Base-by-base conservation (phyloP, 2,329 filamentous ascomycete species). In the Hyphodiscus sp. region DNA sequence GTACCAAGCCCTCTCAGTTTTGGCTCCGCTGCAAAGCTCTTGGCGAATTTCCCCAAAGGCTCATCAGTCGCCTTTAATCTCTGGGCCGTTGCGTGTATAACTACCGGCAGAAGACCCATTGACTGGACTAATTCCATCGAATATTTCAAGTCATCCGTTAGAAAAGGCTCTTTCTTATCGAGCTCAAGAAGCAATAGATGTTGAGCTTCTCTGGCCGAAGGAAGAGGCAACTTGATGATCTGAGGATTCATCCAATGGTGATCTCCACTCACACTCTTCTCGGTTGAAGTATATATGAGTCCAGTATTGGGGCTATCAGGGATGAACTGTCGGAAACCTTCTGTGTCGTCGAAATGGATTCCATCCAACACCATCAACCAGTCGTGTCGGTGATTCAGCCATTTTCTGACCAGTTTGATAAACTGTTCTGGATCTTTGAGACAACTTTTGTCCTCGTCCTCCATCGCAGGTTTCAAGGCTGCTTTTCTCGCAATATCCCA, bases 331-430 rank as follows among this genome's bases (percentile, higher is more conserved):
- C 74, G 71, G 20, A 87, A 70, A 19, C 75, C 75, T 1, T 75
- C 74, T 2, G 81, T 75, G 7, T 75, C 72, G 47, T 81, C 78
- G 55, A 86, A 85, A 41, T 76, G 78, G 23, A 87, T 75, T 1
- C 83, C 85, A 58, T 89, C 85, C 41, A 88, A 76, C 1, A 88
- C 74, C 26, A 89, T 67, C 1, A 89, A 71, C 85, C 85, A 89
- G 8, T 81, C 75, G n/a, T 80, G 73, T 19, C 77, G 77, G 19
- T 69, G 69, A 57, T 80, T 79, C 44, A 89, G 75, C 84, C 85
- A 87, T 20, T 72, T 70, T 18, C 77, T 75, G 9, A 87, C 84
- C 1, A 76, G 69, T 19, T 75, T 73, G 10, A 86, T 76, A 61
- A 82, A 80, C 29, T 74, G 72, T 23, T 67, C 66, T 0, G 71